phyloP scores from a whole-genome alignment of 2,329 filamentous ascomycete genomes.

The Hypoxylon sp. region DNA sequence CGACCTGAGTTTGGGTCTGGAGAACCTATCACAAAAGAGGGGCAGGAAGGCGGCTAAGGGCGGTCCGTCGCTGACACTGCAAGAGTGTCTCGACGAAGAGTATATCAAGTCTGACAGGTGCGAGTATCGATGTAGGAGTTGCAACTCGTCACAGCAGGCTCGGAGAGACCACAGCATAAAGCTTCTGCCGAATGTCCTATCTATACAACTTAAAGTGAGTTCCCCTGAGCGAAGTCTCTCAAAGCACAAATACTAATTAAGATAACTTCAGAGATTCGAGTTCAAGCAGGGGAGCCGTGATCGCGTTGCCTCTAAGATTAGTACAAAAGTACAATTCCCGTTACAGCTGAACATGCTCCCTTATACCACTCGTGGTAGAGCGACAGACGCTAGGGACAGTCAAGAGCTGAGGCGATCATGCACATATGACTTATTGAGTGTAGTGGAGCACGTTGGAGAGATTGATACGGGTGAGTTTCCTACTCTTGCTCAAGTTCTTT shows the following conservation, averaged over 20 bases:
- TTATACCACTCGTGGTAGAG: constrained; percentile 79
- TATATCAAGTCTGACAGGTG: constrained; percentile 90
- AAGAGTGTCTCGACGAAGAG: constrained; percentile 84
- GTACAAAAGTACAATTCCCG: constrained; percentile 87
- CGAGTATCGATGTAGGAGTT: constrained; percentile 88
- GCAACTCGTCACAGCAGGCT: constrained; percentile 81
- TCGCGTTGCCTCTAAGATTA: constrained; percentile 84
- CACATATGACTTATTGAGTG: constrained; percentile 87
- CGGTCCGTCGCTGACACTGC: constrained; percentile 67
- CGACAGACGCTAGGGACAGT: constrained; percentile 63
- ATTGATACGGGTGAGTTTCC: constrained; percentile 76
- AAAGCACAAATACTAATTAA: not conserved
- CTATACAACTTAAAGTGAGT: constrained; percentile 89
- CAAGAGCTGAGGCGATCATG: constrained; percentile 73
- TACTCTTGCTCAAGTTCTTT: not conserved
- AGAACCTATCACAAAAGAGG: constrained; percentile 76
- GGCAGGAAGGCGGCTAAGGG: constrained; percentile 66
- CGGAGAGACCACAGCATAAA: constrained; percentile 88
- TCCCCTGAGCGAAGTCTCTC: not conserved
- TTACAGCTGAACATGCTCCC: constrained; percentile 90
- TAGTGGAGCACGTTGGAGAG: constrained; percentile 93
- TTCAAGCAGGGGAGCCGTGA: constrained; percentile 75
- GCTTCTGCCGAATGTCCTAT: constrained; percentile 86
- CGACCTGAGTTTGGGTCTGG: constrained; percentile 89
- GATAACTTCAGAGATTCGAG: constrained; percentile 71